phyloP scores from a whole-genome alignment of 352 stramenopile species.

The Stephanocyclus meneghinianus region DNA sequence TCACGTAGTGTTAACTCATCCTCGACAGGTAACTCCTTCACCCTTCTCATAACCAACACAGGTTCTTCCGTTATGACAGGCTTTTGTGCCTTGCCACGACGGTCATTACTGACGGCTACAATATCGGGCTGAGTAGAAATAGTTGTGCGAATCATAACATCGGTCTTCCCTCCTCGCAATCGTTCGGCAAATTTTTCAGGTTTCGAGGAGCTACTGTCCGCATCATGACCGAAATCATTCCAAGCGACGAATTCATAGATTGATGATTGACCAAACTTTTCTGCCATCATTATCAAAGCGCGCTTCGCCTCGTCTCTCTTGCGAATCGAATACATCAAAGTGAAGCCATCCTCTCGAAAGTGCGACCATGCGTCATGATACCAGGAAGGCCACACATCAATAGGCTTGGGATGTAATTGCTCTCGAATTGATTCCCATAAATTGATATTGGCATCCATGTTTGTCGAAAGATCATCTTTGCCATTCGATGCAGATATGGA shows the following conservation, averaged over 20 bases:
- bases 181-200: background rate
- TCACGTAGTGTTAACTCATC: conserved; percentile 51
- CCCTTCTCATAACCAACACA: conserved; percentile 44
- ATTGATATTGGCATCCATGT: conserved; percentile 22
- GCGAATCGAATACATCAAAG: conserved; percentile 25
- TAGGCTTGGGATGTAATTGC: conserved; percentile 18
- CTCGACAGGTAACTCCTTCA: conserved; percentile 45
- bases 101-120: background rate
- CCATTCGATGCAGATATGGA: conserved; percentile 31
- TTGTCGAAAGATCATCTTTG: conserved; percentile 4
- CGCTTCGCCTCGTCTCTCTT: conserved; percentile 17
- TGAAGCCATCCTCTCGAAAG: conserved; percentile 35
- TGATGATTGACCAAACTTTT: conserved; percentile 36
- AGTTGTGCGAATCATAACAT: conserved; percentile 46
- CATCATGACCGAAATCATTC: conserved; percentile 27
- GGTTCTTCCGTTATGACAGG: conserved; percentile 4
- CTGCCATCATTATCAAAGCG: conserved; percentile 33
- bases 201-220: conserved; percentile 13
- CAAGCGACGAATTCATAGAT: conserved; percentile 46
- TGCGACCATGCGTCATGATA: conserved; percentile 38
- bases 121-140: conserved; percentile 7
- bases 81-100: conserved; percentile 1
- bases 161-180: conserved; percentile 29
- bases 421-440: conserved; percentile 32
- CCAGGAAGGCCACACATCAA: conserved; percentile 45